Evolutionary conservation across 2,329 filamentous ascomycete species (phyloP).

Genomic region (Stachybotrys echinatus): DNA sequence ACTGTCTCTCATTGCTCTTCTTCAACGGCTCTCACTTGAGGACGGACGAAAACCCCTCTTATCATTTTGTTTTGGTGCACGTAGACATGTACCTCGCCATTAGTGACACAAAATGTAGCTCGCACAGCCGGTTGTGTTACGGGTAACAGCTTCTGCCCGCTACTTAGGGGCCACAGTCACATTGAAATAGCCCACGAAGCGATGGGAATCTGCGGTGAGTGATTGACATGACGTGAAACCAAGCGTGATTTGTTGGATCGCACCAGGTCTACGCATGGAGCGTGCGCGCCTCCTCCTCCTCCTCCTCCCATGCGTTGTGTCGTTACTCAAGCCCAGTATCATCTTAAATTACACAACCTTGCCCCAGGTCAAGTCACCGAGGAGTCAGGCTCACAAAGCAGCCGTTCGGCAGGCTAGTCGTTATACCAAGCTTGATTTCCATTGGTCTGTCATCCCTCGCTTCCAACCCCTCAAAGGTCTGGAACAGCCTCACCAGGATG

Average conservation of each 20-base stretch:
- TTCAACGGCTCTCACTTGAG: too few relatives aligned
- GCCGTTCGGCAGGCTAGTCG: conserved; percentile 16
- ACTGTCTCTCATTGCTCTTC: too few relatives aligned
- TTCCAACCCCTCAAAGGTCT: conserved; percentile 23
- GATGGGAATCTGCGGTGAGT: neutral
- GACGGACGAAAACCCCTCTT: too few relatives aligned
- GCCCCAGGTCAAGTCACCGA: too few relatives aligned
- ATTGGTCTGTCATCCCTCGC: conserved; percentile 19
- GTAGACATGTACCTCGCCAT: neutral
- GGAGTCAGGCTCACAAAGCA: conserved; percentile 17
- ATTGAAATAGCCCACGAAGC: too few relatives aligned
- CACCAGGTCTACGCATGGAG: too few relatives aligned
- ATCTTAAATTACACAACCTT: too few relatives aligned
- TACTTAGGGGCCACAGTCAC: neutral
- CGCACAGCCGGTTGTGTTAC: neutral
- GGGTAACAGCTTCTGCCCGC: neutral
- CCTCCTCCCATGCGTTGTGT: neutral
- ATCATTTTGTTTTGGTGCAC: neutral
- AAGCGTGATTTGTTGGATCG: too few relatives aligned
- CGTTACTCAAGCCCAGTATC: neutral
- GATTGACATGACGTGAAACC: too few relatives aligned
- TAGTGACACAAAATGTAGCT: neutral
- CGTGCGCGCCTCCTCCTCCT: neutral
- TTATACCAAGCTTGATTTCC: conserved; percentile 16
- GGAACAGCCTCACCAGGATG: conserved; percentile 26